Evolutionary conservation across 495 filamentous ascomycete genomes (phyloP), one percentile per base, ranked within the genome.

Genomic region (Penicillium paxilli): DNA sequence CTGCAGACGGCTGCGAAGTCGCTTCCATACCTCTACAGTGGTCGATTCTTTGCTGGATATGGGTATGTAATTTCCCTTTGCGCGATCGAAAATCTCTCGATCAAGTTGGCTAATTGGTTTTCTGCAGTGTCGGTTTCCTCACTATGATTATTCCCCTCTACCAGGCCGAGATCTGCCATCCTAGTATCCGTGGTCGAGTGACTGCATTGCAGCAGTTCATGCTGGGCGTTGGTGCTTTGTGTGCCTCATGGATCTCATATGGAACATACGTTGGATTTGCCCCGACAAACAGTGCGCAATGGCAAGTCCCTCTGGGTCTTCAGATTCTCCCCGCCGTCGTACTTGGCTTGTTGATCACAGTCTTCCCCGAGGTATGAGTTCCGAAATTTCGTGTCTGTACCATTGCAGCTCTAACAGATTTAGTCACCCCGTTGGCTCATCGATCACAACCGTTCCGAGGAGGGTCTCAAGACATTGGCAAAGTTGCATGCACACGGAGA

Each of bases 341-440:
- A 3, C 56, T 80, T 17, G 73, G 72, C 47, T 40, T 72, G 10
- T 52, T 75, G 47, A 78, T 78, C 44, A 64, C 67, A 44, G 58
- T 77, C 22, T 75, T 78, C 58, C 83, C 82, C 3, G 82, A 84
- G 70, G 71, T 73, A 52, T 46, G 59, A 21, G 14, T 22, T n/a
- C 21, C 26, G 11, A 7, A 12, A 14, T 9, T 9, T n/a, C 32
- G 24, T 38, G 9, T 19, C 22, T 19, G 24, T 5, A 17, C 4
- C 12, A 6, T 9, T 12, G 26, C 9, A 19, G 35, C 14, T 17
- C 44, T 46, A 30, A 46, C 24, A 46, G 11, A 5, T 5, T 5
- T 16, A 75, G 70, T 82, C 79, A 5, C 82, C 83, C 20, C 78
- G 81, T 52, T 86, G 81, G 81, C 70, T 84, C 14, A 76, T 84